Base-by-base conservation (phyloP, 495 filamentous ascomycete species). In the Chaetomium fimeti region DNA sequence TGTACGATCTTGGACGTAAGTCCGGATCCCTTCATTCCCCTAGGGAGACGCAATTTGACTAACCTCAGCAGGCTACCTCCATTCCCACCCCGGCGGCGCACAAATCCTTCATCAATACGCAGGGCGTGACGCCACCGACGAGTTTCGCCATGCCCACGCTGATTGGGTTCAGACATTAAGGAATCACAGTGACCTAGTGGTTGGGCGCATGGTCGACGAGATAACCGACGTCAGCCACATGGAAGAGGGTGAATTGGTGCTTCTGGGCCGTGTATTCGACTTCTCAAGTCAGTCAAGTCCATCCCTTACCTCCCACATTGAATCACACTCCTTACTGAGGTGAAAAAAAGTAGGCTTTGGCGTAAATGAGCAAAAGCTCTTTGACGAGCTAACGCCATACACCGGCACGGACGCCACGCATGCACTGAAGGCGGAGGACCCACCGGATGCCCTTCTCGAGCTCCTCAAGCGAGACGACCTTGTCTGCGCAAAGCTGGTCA, bases 1-100 rank as follows among this genome's bases (percentile, higher is more conserved):
- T 60, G 36, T 54, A 47, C 11, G 49, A 60, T 24, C 49, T 65
- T 2, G 55, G 38, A 9, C 62, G 62, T 62, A 47, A 29, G 60
- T 32, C 16, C 12, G 38, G 38, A 32, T 3, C 29, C 29, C 38
- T 40, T 11, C 29, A n/a, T 5, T 11, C 6, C 28, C 2, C 12
- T 7, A 3, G 0, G 20, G 1, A 22, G 16, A 24, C 13, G 1
- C 16, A 0, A 7, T 1, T 45, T 47, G 3, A 9, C 42, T 59
- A n/a, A 59, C 57, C 18, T 32, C 2, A 0, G 13, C 42, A 63
- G 54, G 43, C 5, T 65, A 65, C 27, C 43, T 60, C n/a, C 3
- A 60, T 5, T 55, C 53, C 0, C 63, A 60, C 27, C 63, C 63
- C 8, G 56, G 63, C 28, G 57, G 57, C 11, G 5, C 42, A 7